Base-by-base conservation (phyloP, 768 basidiomycete species). In the Podaxis sp. region DNA sequence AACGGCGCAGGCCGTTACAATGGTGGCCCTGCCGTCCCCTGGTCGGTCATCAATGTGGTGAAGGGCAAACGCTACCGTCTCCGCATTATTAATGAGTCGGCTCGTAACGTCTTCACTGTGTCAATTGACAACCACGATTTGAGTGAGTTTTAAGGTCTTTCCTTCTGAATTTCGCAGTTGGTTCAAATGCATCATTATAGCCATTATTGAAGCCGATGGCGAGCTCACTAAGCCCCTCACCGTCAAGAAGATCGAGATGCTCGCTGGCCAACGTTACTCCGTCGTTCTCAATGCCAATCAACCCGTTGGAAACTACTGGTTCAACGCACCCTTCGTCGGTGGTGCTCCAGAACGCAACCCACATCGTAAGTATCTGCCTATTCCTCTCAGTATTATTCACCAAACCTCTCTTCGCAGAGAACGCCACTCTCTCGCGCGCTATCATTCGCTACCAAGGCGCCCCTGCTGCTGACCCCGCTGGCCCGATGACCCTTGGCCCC, bases 251-350 rank as follows among this genome's bases (percentile, higher is more conserved):
- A 69, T 83, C 38, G 73, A 77, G 7, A 68, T 84, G 58, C 76
- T 75, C 53, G 77, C 81, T 3, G 82, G 78, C 1, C 85, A 86
- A 68, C 78, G 84, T 13, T 86, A 86, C 67, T 82, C 71, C 1
- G 70, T 77, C 11, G 72, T 78, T 10, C 51, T 73, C 52, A 73
- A 68, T 13, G 81, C 83, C 24, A 74, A 81, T 65, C 78, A 82
- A 62, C 70, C 77, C 0, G 71, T 82, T 1, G 77, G 63, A 2
- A 84, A 83, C 69, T 84, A 83, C 68, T 82, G 81, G 74, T 71
- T 82, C 65, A 77, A 75, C 58, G 75, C 71, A 26, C 72, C 68
- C 20, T 77, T 74, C 71, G 68, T 69, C 15, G 72, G 73, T 52
- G 75, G 75, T 38, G 66, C 68, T 49, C 72, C 72, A 2, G 66